phyloP scores from a whole-genome alignment of 2,329 filamentous ascomycete species.

The Fusarium nygamai region DNA sequence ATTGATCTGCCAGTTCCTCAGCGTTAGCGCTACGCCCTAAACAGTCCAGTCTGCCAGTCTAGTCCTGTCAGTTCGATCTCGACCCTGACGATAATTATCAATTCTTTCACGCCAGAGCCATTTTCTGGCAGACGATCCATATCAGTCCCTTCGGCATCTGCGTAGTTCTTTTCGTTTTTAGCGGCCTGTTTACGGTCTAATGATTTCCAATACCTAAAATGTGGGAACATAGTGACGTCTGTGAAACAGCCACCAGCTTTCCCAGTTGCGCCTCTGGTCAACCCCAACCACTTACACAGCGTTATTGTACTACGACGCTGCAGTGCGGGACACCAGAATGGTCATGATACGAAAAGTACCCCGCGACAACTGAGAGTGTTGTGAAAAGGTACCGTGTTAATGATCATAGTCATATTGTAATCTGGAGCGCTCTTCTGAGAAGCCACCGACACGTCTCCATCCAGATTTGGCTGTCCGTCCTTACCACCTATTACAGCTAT shows the following conservation, averaged over 20 bases:
- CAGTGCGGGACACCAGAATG: not conserved
- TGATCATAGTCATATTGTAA: not conserved
- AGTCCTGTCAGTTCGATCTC: not conserved
- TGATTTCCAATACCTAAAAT: not conserved
- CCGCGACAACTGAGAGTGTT: not conserved
- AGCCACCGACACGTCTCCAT: not conserved
- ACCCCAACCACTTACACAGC: not conserved
- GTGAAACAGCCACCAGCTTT: constrained; percentile 5
- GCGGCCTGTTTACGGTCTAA: not conserved
- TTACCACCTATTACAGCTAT: not conserved
- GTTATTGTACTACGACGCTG: not conserved
- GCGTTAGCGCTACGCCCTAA: not conserved
- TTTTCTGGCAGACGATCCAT: not conserved
- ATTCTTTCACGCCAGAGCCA: not conserved
- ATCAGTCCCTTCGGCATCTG: not conserved
- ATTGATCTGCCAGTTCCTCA: not conserved
- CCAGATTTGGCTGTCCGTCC: not conserved
- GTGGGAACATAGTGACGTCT: constrained; percentile 30
- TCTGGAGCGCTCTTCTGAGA: not conserved
- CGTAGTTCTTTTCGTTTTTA: not conserved
- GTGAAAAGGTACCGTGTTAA: not conserved
- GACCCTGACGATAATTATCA: not conserved
- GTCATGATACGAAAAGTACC: not conserved
- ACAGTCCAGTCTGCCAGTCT: not conserved
- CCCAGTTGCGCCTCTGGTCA: not conserved